Conservation (phyloP, 208 protist genomes). For the Trichomonas vaginalis region DNA sequence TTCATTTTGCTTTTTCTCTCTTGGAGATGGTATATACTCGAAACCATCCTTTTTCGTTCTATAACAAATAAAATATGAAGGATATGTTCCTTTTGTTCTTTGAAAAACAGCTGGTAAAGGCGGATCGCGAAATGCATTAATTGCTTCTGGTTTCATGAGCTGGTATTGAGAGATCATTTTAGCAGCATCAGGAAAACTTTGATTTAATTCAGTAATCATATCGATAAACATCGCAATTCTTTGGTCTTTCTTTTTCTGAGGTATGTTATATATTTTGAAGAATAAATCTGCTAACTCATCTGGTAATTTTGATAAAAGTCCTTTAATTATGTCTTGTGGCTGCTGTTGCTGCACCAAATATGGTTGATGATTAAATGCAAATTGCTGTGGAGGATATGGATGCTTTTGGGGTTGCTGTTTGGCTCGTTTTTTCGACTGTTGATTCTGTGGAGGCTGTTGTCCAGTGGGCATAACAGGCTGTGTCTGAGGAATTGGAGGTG, state of each 20-base stretch:
- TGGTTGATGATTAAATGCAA: not conserved
- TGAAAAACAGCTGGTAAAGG: not conserved
- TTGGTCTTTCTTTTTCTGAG: not conserved
- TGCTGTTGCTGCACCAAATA: not conserved
- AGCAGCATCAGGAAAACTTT: not conserved
- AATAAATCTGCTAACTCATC: not conserved
- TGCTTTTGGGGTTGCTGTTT: not conserved
- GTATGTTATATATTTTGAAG: not conserved
- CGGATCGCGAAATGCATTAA: not conserved
- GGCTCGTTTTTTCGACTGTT: not conserved
- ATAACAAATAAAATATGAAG: not conserved
- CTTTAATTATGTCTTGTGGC: not conserved
- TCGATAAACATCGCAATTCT: not conserved
- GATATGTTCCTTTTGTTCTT: not conserved
- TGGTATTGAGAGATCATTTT: not conserved
- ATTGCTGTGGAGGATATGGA: not conserved
- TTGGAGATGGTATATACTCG: not conserved
- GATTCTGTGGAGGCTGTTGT: not conserved
- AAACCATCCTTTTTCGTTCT: not conserved
- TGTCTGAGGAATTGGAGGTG: too few relatives aligned
- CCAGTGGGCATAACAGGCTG: not conserved
- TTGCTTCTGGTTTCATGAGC: not conserved
- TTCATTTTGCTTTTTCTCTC: not conserved
- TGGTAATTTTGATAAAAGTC: not conserved
- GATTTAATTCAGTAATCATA: not conserved